Base-by-base conservation (phyloP, 2,329 filamentous ascomycete genomes). In the Trichocomaceae sp. region DNA sequence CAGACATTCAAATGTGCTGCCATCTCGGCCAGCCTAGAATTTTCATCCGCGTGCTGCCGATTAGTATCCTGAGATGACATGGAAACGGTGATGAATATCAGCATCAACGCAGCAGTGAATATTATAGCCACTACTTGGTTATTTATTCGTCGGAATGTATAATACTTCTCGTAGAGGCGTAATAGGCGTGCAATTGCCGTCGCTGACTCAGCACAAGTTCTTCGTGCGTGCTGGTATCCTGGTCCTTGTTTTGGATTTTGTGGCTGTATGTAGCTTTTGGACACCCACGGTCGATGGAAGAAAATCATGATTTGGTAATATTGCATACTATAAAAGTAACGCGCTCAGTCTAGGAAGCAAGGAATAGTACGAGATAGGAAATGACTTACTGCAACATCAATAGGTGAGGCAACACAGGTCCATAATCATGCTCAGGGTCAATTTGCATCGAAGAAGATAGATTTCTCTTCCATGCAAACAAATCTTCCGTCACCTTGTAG, bases 231-330 rank as follows among this genome's bases (percentile, higher is more conserved):
- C 46, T 69, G 67, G 31, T 73, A 73, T 9, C 74, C 74, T 1
- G 68, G 70, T n/a, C 73, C 73, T 58, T 73, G 71, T 13, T 68
- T 68, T 3, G 72, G 72, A 33, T 63, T 65, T 20, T 66, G 66
- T 2, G 73, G 72, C 55, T 75, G 73, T 37, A 73, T 70, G 49
- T 72, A 72, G 47, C 62, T 68, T 54, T 73, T 69, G 2, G 74
- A 74, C 17, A 75, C 68, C 69, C 71, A 75, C 12, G 74, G 74
- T 2, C 74, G 65, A 45, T 75, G 73, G 54, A 73, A 67, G 59
- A 74, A 73, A 23, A 75, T 75, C 49, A 74, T 64, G 2, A 74
- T 70, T 50, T 75, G 71, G 55, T 75, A 66, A 50, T 75, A 75
- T 66, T 75, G 71, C 66, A 75, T 71, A 50, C 70, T 72, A 26